A percentile compares a stretch with the other conserved stretches of the same genome.
Conservation (phyloP, 352 stramenopile genomes). For the Pythium myriotylum region DNA sequence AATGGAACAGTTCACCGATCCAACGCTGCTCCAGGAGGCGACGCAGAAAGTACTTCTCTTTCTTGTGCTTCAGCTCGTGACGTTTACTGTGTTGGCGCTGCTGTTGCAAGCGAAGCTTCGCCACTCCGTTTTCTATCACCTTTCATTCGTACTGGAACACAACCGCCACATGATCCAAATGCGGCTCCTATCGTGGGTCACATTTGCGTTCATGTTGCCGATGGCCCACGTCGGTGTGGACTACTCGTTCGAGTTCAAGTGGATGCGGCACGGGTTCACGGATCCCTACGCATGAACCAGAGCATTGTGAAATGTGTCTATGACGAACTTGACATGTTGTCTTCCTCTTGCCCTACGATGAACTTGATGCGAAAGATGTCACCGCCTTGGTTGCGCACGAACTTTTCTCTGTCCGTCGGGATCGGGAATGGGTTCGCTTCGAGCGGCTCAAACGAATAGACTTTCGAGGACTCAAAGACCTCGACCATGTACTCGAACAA, state of each 20-base stretch:
- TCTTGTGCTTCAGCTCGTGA: slow-evolving; percentile 28
- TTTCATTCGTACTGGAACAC: slow-evolving; percentile 40
- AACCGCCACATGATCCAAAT: slow-evolving; percentile 37
- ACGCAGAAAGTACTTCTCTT: slow-evolving; percentile 28
- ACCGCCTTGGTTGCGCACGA: slow-evolving; percentile 60
- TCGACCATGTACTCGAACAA: slow-evolving; percentile 87
- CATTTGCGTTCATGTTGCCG: slow-evolving; percentile 33
- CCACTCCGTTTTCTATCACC: slow-evolving; percentile 31
- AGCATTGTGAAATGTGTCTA: neutral
- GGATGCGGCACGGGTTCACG: slow-evolving; percentile 17
- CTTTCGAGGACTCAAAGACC: slow-evolving; percentile 57
- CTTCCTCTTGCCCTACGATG: neutral
- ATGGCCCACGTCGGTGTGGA: slow-evolving; percentile 32
- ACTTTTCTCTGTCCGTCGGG: slow-evolving; percentile 75
- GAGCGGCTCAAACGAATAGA: slow-evolving; percentile 47
- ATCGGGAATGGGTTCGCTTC: slow-evolving; percentile 63
- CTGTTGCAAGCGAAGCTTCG: slow-evolving; percentile 26
- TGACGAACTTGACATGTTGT: neutral
- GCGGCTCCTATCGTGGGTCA: slow-evolving; percentile 32
- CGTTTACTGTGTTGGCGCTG: slow-evolving; percentile 24
- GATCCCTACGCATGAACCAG: neutral
- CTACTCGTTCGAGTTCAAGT: slow-evolving; percentile 36
- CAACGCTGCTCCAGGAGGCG: neutral
- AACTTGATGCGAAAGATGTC: slow-evolving; percentile 62
- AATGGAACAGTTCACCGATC: slow-evolving; percentile 15